These are phyloP conservation scores for Rhododendron molle DNA, from an alignment of 148 eudicot species.

Conservation along the genomic window DNA sequence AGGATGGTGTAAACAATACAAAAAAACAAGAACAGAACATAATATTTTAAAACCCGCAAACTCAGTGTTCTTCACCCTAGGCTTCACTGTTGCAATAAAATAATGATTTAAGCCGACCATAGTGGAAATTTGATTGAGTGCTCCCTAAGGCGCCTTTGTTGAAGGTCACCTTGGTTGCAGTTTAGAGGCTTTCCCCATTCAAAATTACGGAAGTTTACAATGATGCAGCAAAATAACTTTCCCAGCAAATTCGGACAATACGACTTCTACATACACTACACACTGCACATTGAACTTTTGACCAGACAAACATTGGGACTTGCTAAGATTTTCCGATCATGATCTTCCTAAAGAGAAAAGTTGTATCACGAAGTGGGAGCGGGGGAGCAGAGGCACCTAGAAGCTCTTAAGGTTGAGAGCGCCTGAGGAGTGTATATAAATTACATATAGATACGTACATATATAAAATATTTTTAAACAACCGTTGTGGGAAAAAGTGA, in stretches of 20 bases:
- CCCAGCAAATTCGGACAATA: neutral
- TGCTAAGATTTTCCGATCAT: neutral
- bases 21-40: neutral
- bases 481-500: no score
- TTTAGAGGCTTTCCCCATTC: neutral
- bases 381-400: neutral
- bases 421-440: no score
- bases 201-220: neutral
- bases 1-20: neutral
- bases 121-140: neutral
- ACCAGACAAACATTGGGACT: neutral
- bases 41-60: neutral
- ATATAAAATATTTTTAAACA: no score
- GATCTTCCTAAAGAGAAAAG: neutral
- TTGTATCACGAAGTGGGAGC: neutral
- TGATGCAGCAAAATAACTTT: neutral
- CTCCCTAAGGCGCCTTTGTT: neutral
- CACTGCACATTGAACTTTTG: neutral
- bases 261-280: neutral
- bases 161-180: neutral
- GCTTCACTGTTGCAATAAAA: neutral
- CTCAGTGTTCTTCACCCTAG: neutral
- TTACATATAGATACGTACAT: no score
- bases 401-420: no score
- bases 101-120: neutral